These are phyloP conservation scores for Eugenia klotzschiana DNA, from an alignment of 441 rosid genomes.

Conservation along the genomic window DNA sequence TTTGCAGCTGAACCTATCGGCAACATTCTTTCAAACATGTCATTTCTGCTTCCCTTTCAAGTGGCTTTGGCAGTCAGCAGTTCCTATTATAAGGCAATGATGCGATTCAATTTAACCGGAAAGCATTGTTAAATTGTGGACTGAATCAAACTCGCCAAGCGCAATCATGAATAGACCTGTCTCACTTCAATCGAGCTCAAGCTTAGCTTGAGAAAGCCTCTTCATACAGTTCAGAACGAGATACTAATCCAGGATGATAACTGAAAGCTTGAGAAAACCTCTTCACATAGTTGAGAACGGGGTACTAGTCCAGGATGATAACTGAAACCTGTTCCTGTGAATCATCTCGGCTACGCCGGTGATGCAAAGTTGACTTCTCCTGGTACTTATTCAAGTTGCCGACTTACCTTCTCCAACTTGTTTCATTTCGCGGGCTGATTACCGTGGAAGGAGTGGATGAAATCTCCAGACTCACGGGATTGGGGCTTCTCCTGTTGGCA, in stretches of 20 bases:
- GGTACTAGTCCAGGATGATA: background rate
- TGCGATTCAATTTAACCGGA: background rate
- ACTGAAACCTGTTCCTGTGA: background rate
- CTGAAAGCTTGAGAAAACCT: background rate
- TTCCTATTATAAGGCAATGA: background rate
- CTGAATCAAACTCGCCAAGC: background rate
- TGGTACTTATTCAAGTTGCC: background rate
- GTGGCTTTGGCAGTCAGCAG: background rate
- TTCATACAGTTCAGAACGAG: background rate
- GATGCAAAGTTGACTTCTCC: background rate
- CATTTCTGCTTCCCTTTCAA: background rate
- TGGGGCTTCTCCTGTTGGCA: background rate
- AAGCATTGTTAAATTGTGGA: background rate
- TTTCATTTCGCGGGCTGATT: background rate
- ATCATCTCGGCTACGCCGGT: background rate
- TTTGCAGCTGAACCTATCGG: background rate
- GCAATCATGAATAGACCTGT: background rate
- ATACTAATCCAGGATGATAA: background rate
- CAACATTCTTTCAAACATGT: background rate
- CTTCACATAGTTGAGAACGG: background rate
- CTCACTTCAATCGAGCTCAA: background rate
- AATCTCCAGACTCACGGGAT: background rate
- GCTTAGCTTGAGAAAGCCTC: background rate
- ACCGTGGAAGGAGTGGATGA: background rate
- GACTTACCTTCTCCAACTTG: background rate